These are phyloP conservation scores for Brasenia schreberi DNA, from an alignment of 164 flowering plant genomes.

Conservation along the genomic window DNA sequence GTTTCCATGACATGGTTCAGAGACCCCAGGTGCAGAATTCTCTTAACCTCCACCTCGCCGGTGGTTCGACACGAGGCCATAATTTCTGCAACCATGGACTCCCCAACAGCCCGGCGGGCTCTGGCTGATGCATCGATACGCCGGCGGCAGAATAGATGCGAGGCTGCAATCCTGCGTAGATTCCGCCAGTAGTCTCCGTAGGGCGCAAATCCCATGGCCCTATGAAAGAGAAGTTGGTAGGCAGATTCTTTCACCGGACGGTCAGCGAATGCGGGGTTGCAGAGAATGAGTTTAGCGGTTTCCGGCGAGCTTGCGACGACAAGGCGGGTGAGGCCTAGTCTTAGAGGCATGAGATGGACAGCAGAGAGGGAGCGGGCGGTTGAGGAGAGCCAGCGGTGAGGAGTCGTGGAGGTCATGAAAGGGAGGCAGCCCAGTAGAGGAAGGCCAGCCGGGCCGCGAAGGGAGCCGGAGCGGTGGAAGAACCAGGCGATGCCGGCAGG, in stretches of 20 bases:
- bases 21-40: slow-evolving; percentile 24
- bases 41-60: slow-evolving; percentile 17
- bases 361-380: slow-evolving; percentile 13
- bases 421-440: slow-evolving; percentile 41
- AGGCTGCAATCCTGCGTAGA: slow-evolving; percentile 35
- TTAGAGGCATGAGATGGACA: slow-evolving; percentile 32
- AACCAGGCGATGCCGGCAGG: slow-evolving; percentile 84
- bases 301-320: slow-evolving; percentile 31
- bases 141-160: slow-evolving; percentile 38
- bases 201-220: slow-evolving; percentile 63
- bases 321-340: slow-evolving; percentile 42
- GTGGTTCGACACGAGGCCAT: slow-evolving; percentile 2
- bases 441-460: slow-evolving; percentile 57
- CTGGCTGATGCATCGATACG: slow-evolving; percentile 19
- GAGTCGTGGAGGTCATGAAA: slow-evolving; percentile 20
- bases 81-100: slow-evolving; percentile 14
- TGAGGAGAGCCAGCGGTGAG: slow-evolving; percentile 28
- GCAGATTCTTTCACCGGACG: slow-evolving; percentile 56
- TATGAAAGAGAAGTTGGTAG: slow-evolving; percentile 38
- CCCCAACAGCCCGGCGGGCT: slow-evolving; percentile 14
- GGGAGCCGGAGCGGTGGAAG: slow-evolving; percentile 14
- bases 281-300: slow-evolving; percentile 36
- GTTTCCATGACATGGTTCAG: slow-evolving; percentile 33
- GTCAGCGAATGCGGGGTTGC: slow-evolving; percentile 41
- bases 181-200: slow-evolving; percentile 51